Evolutionary conservation across 768 basidiomycete genomes (phyloP), one percentile per base, ranked within the genome.

Genomic region (Suillus hirtellus): DNA sequence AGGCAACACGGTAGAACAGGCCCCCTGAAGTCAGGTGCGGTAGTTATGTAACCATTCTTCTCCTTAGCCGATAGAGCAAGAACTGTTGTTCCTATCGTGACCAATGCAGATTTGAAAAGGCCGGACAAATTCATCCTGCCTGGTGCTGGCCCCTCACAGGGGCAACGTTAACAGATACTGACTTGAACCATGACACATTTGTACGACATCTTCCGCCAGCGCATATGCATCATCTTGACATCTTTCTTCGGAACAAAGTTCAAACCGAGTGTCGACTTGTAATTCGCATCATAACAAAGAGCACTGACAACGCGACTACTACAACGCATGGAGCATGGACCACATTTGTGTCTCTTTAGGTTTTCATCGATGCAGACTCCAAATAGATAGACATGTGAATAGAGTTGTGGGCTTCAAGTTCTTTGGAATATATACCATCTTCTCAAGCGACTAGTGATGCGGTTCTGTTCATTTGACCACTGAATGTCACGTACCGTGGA

Each of bases 1-100:
- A 31, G 31, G 31, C 31, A 31, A 31, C 31, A 31, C 4, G 31
- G 31, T 31, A 31, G 31, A 31, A 1, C 31, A 1, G 31, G 31
- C 31, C 4, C 31, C 31, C 31, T 31, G 31, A 31, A 47, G 54
- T 71, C 70, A 71, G 65, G 53, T 71, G 68, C 5, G 5, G 68
- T 58, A n/a, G 3, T 27, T 17, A 46, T 46, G 27, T 40, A 43
- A 24, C 60, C 34, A 58, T 53, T 62, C 59, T 38, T 38, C 37
- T 17, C 21, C 17, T 14, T 11, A 37, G 35, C 53, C n/a, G n/a
- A 54, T 19, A n/a, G 31, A 31, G 31, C 31, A 31, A 31, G 31
- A 31, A 31, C 31, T 31, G 31, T 31, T 31, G 31, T 31, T 6
- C 37, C 55, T 24, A 40, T 56, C 37, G 21, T 15, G 21, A 4